phyloP scores from a whole-genome alignment of 225 moss, liverwort and hornwort species.

The Lunularia cruciata region DNA sequence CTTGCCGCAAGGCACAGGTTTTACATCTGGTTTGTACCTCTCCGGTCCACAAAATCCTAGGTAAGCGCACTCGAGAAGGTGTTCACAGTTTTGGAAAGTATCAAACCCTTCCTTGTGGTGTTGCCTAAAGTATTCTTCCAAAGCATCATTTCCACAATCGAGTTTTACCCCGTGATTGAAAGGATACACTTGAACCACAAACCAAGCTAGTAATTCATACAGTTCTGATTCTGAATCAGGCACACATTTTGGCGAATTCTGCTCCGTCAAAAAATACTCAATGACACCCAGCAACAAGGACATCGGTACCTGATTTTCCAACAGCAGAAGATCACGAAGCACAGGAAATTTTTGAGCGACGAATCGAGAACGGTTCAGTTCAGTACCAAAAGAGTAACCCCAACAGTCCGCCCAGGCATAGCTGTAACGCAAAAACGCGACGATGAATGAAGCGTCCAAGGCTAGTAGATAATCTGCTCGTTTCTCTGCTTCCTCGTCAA shows the following conservation, averaged over 20 bases:
- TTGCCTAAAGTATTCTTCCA: not conserved
- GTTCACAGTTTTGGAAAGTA: not conserved
- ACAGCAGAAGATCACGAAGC: not conserved
- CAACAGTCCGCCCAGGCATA: not conserved
- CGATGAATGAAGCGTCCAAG: conserved; percentile 12
- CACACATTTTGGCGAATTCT: too few species aligned
- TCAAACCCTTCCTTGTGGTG: not conserved
- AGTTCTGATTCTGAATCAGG: not conserved
- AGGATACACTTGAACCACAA: conserved; percentile 1
- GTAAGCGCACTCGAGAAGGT: not conserved
- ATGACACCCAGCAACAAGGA: not conserved
- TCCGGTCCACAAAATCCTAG: conserved; percentile 2
- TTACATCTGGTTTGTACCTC: not conserved
- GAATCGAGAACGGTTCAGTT: not conserved
- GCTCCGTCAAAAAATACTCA: not conserved
- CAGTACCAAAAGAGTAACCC: not conserved
- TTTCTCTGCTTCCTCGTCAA: not conserved
- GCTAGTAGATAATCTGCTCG: not conserved
- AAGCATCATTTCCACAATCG: not conserved
- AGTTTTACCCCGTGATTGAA: conserved; percentile 15
- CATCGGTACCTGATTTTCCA: conserved; percentile 19
- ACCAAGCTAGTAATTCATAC: conserved; percentile 1
- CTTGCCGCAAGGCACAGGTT: not conserved
- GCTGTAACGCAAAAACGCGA: not conserved
- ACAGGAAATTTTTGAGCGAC: conserved; percentile 1